Percentiles rank a stretch among this genome's conserved stretches.
Conservation (phyloP, 2,329 filamentous ascomycete genomes). For the Neospermospora avenae region DNA sequence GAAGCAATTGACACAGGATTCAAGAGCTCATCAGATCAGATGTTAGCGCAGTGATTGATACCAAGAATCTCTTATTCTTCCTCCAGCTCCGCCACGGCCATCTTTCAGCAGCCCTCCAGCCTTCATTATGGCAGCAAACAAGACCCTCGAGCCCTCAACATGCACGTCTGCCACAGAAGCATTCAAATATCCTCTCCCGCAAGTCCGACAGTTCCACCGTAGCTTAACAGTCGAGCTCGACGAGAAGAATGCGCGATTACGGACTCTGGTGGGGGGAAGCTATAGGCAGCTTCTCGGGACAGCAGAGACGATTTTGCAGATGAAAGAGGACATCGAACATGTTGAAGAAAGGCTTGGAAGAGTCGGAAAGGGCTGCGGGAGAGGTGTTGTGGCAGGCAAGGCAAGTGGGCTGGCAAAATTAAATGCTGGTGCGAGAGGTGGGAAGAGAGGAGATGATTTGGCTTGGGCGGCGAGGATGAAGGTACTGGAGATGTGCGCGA, state of each 20-base stretch:
- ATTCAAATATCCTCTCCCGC: constrained; percentile 53
- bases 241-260: constrained; percentile 59
- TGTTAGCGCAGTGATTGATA: background rate
- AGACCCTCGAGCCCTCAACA: constrained; percentile 51
- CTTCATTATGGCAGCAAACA: constrained; percentile 27
- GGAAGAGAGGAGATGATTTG: constrained; percentile 29
- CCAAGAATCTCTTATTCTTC: background rate
- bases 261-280: constrained; percentile 61
- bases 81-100: background rate
- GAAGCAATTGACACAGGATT: background rate
- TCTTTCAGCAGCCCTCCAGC: background rate
- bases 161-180: constrained; percentile 38
- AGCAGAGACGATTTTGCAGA: constrained; percentile 88
- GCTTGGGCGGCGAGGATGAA: constrained; percentile 42
- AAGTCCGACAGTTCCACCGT: constrained; percentile 62
- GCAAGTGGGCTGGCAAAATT: constrained; percentile 53
- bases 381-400: constrained; percentile 65
- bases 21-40: background rate
- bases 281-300: constrained; percentile 91
- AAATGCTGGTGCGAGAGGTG: constrained; percentile 29
- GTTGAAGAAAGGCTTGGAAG: constrained; percentile 69
- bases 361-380: constrained; percentile 76
- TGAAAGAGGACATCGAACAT: constrained; percentile 73
- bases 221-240: constrained; percentile 56
- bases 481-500: constrained; percentile 50